Evolutionary conservation across 306 rosid genomes (phyloP).

Genomic region (Cicer judaicum): DNA sequence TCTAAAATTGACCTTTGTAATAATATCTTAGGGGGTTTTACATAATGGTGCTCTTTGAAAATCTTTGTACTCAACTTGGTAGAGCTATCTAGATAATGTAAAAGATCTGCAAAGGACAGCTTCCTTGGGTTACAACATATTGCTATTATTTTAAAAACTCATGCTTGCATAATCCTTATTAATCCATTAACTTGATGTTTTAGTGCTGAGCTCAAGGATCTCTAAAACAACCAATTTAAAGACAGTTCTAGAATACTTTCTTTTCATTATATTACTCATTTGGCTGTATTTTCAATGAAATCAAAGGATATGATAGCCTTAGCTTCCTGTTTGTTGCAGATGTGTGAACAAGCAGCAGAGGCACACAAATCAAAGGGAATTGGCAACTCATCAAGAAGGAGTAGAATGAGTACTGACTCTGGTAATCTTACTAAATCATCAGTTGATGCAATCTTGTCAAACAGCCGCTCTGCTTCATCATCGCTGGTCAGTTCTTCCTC

Average conservation of each 20-base stretch:
- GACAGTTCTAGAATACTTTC: slow-evolving; percentile 26
- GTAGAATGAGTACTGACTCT: slow-evolving; percentile 67
- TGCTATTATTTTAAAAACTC: slow-evolving; percentile 21
- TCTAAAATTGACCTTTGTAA: slow-evolving; percentile 29
- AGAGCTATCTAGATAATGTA: slow-evolving; percentile 7
- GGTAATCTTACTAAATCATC: slow-evolving; percentile 72
- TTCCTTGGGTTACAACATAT: slow-evolving; percentile 36
- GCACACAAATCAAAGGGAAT: slow-evolving; percentile 86
- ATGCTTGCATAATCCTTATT: slow-evolving; percentile 12
- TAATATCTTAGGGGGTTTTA: slow-evolving; percentile 14
- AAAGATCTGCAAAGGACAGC: slow-evolving; percentile 20
- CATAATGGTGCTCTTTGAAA: slow-evolving; percentile 17
- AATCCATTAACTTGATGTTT: slow-evolving; percentile 17
- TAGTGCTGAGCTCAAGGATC: slow-evolving; percentile 31
- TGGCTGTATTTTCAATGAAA: slow-evolving; percentile 36
- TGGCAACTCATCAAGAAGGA: slow-evolving; percentile 72
- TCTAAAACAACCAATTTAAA: slow-evolving; percentile 22
- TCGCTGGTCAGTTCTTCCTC: slow-evolving; percentile 44
- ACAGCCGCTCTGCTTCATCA: slow-evolving; percentile 45
- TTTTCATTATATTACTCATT: slow-evolving; percentile 34
- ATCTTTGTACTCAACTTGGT: slow-evolving; percentile 19
- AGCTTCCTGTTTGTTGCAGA: slow-evolving; percentile 58
- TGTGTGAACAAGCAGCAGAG: slow-evolving; percentile 98
- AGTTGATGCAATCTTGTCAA: slow-evolving; percentile 84
- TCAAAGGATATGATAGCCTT: slow-evolving; percentile 27